These are phyloP conservation scores for Scheffersomyces titani DNA, from an alignment of 1,139 yeast genomes.

Conservation along the genomic window DNA sequence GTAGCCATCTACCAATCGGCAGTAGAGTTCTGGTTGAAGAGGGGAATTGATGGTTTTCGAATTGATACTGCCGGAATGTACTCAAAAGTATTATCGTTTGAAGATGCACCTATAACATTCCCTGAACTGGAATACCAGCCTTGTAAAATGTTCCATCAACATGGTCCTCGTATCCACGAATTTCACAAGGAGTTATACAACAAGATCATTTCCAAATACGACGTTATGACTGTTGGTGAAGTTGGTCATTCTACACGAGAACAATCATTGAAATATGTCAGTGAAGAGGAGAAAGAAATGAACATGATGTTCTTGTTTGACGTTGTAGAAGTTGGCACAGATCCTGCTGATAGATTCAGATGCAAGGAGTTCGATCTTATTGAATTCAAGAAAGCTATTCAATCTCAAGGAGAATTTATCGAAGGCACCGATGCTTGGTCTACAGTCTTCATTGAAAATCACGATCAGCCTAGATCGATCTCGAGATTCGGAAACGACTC, in stretches of 20 bases:
- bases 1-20: slow-evolving; percentile 23
- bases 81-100: slow-evolving; percentile 22
- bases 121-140: slow-evolving; percentile 20
- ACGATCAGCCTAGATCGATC: slow-evolving; percentile 25
- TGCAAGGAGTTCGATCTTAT: slow-evolving; percentile 16
- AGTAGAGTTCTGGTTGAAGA: slow-evolving; percentile 23
- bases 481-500: slow-evolving; percentile 22
- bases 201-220: slow-evolving; percentile 21
- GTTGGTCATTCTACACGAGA: slow-evolving; percentile 23
- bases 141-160: slow-evolving; percentile 15
- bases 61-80: slow-evolving; percentile 26
- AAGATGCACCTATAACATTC: slow-evolving; percentile 23
- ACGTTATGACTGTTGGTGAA: slow-evolving; percentile 26
- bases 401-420: slow-evolving; percentile 15
- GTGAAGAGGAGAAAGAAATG: slow-evolving; percentile 25
- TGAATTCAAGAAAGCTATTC: slow-evolving; percentile 20
- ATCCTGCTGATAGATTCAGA: slow-evolving; percentile 17
- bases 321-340: slow-evolving; percentile 19
- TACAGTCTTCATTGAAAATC: slow-evolving; percentile 24
- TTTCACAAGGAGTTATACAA: slow-evolving; percentile 23
- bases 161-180: slow-evolving; percentile 26
- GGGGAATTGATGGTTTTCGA: slow-evolving; percentile 26
- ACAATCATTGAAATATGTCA: slow-evolving; percentile 22
- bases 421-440: slow-evolving; percentile 27
- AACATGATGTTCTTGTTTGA: slow-evolving; percentile 27